Evolutionary conservation across 2,329 filamentous ascomycete genomes (phyloP), one percentile per base, ranked within the genome.

Genomic region (Reticulascus tulasneorum): DNA sequence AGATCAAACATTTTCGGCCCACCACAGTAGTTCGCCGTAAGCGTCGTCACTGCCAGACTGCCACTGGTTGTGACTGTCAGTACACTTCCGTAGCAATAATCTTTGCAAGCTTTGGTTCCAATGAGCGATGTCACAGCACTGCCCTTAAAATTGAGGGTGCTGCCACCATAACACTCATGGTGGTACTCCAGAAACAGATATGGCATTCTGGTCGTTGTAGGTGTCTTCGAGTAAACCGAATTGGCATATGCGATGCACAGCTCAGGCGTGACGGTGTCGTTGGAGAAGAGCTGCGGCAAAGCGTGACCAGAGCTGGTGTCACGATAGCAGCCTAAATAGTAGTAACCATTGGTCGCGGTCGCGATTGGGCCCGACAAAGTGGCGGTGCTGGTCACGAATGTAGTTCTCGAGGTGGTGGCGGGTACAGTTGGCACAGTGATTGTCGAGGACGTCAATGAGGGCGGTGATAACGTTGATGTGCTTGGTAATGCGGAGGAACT

Each of bases 121-220:
- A 51, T 42, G 5, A 60, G 45, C 9, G 48, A 45, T 0, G 50
- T 51, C 8, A 52, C 40, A 6, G 44, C 42, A 15, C 37, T 44
- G 31, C 47, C 47, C 25, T 40, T 32, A 42, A 52, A 53, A 33
- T 52, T 32, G 26, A 49, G 42, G 6, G 19, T 43, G 12, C 39
- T 49, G 6, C 50, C 55, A 5, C 50, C 53, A 38, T 59, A 58
- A 45, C 55, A 61, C 44, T 59, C 55, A 35, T 51, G 45, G 26
- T 59, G 56, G 40, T 60, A 59, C 38, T 61, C 56, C 15, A 60
- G 24, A 23, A 49, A 55, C 5, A 54, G 38, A 27, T 56, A 59
- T 9, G 46, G 44, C 13, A 48, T 37, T 29, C 42, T 50, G 1
- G 52, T 51, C 1, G 50, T 56, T 2, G 51, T 52, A 0, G 52